A percentile compares a stretch with the other conserved stretches of the same genome.
phyloP scores from a whole-genome alignment of 2,329 filamentous ascomycete genomes.

The Ascochyta lentis region DNA sequence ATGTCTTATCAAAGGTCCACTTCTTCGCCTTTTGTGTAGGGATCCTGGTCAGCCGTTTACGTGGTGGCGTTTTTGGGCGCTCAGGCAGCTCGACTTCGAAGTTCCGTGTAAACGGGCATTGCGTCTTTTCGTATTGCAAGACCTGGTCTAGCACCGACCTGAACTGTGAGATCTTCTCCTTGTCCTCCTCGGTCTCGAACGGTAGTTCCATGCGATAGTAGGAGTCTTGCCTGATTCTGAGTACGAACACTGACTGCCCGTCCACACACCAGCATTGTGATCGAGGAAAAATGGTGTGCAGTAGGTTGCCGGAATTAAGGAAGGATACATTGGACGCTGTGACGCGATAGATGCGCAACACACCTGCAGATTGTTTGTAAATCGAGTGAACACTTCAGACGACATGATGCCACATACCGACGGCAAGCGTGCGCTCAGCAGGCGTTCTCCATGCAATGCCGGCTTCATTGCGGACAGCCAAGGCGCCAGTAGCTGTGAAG shows the following conservation, averaged over 20 bases:
- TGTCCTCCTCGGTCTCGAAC: conserved; percentile 67
- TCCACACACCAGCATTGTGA: conserved; percentile 96
- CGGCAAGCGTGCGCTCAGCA: conserved; percentile 81
- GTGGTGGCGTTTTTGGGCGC: conserved; percentile 66
- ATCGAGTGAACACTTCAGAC: not conserved
- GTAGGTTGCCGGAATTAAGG: conserved; percentile 80
- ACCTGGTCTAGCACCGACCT: conserved; percentile 74
- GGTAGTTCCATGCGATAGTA: conserved; percentile 93
- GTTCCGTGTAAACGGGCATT: conserved; percentile 80
- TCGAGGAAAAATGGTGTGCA: conserved; percentile 86
- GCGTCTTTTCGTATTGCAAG: conserved; percentile 84
- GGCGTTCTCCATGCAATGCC: conserved; percentile 75
- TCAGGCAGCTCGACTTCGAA: conserved; percentile 79
- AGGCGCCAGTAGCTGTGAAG: conserved; percentile 56
- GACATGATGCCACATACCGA: conserved; percentile 60
- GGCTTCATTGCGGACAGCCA: conserved; percentile 51
- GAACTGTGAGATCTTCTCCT: conserved; percentile 68
- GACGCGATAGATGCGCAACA: conserved; percentile 83
- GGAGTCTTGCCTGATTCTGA: conserved; percentile 80
- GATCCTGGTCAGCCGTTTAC: conserved; percentile 60
- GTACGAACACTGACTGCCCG: conserved; percentile 81
- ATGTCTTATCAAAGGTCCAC: conserved; percentile 56
- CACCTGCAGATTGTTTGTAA: conserved; percentile 57
- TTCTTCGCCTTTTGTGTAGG: conserved; percentile 60
- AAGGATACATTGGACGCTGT: conserved; percentile 82